Percentiles rank a stretch among this genome's conserved stretches.
phyloP scores from a whole-genome alignment of 306 rosid species.

The apple (Malus domestica) region ASM211411v1 NC_041805.1:32163001-32163500 shows the following conservation, averaged over 20 bases:
- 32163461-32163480: background rate
- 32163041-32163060: background rate
- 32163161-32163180: conserved; percentile 31
- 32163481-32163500: background rate
- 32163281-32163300: background rate
- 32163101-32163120: conserved; percentile 77
- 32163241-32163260: background rate
- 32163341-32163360: background rate
- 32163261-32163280: background rate
- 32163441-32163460: background rate
- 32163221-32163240: background rate
- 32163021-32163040: background rate
- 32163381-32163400: background rate
- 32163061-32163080: conserved; percentile 56
- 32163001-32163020: background rate
- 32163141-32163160: conserved; percentile 82
- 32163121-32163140: conserved; percentile 83
- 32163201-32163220: background rate
- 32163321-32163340: background rate
- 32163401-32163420: background rate
- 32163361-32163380: background rate
- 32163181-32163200: background rate
- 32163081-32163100: conserved; percentile 73
- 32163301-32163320: background rate
- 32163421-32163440: background rate